A percentile compares a stretch with the other conserved stretches of the same genome.
phyloP scores from a whole-genome alignment of 331 rosid species.

The Arachis monticola region DNA sequence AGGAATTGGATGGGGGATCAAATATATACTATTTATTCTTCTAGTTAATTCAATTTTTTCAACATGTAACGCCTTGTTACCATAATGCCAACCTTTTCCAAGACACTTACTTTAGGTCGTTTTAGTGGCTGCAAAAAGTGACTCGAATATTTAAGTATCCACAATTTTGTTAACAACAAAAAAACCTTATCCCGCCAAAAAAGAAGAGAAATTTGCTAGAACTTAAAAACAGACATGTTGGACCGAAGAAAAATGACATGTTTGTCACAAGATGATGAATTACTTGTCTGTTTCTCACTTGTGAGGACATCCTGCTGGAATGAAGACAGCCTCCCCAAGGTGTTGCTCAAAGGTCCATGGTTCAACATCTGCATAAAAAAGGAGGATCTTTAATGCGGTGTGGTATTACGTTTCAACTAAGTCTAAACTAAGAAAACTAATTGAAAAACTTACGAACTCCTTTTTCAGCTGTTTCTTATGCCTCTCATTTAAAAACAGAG shows the following conservation, averaged over 20 bases:
- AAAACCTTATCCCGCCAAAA: not conserved
- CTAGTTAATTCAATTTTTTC: slow-evolving; percentile 33
- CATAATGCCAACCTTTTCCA: slow-evolving; percentile 12
- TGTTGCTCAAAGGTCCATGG: slow-evolving; percentile 84
- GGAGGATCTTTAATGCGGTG: not conserved
- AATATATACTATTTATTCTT: slow-evolving; percentile 1
- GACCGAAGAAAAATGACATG: slow-evolving; percentile 1
- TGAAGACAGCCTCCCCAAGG: slow-evolving; percentile 81
- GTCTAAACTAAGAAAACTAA: slow-evolving; percentile 16
- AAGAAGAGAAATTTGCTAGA: slow-evolving; percentile 6
- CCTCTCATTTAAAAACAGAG: slow-evolving; percentile 58
- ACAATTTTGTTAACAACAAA: not conserved
- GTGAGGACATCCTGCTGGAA: slow-evolving; percentile 87
- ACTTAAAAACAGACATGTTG: slow-evolving; percentile 2
- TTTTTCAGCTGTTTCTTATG: slow-evolving; percentile 68
- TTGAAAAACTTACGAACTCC: slow-evolving; percentile 54
- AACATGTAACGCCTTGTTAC: slow-evolving; percentile 19
- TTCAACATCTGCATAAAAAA: slow-evolving; percentile 56
- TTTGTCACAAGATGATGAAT: slow-evolving; percentile 23
- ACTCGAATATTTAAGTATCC: not conserved
- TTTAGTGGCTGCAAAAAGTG: not conserved
- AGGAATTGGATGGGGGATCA: not conserved
- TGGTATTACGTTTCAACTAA: slow-evolving; percentile 15
- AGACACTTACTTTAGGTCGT: not conserved
- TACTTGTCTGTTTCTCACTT: slow-evolving; percentile 82